Evolutionary conservation across 2,329 filamentous ascomycete species (phyloP), one percentile per base, ranked within the genome.

Genomic region (Daldinia sp.): DNA sequence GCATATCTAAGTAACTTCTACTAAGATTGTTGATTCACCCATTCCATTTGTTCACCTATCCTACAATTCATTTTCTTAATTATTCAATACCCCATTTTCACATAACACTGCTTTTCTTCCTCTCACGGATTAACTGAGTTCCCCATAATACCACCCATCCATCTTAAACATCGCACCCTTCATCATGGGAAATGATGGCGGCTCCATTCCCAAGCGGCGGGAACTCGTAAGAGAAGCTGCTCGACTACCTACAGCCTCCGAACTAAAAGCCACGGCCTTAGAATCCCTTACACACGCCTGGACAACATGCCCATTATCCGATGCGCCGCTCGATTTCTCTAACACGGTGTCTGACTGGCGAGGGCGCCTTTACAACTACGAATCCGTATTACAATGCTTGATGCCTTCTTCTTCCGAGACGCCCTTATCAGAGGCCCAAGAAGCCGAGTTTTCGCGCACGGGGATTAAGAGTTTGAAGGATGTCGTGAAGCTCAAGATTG

Each of bases 221-320:
- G 97, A 99, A 81, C 92, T 99, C 51, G 96, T 99, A 79, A 97
- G 97, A 82, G 92, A 95, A 80, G 93, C 94, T 30, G 93, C 94
- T 46, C 92, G 93, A 75, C 87, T 90, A 58, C 92, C 92, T 23
- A 97, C 92, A 37, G 87, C 93, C 30, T 90, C 93, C 53, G 92
- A 98, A 83, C 83, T 97, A 64, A 98, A 98, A 82, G 94, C 96
- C 72, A 91, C 92, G 7, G 91, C 91, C 72, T 89, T 92, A 77
- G 95, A 98, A 80, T 92, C 93, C 46, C 91, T 96, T 77, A 88
- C 89, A 67, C 94, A 98, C 80, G 88, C 90, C 74, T 99, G 96
- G 96, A 87, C 88, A 4, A 92, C 90, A 70, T 97, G 96, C 76
- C 93, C 94, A 0, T 85, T 99, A n/a, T 97, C 93, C 0, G 91